Evolutionary conservation across 352 stramenopile species (phyloP).

Genomic region (Pythium biforme): DNA sequence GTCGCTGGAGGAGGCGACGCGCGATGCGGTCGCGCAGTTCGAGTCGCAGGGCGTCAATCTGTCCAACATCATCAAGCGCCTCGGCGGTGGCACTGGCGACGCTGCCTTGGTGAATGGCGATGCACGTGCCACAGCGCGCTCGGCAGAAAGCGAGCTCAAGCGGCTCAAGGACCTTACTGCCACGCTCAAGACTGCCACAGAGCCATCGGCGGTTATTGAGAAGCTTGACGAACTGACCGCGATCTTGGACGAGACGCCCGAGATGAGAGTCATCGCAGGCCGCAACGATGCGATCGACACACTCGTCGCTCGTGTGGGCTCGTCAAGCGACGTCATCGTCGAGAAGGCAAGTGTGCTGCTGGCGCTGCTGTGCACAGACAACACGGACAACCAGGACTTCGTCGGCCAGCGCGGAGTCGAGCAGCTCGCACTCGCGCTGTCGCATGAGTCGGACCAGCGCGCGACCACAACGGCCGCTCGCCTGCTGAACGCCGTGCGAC

Average conservation of each 20-base stretch:
- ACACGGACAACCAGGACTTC: constrained; percentile 66
- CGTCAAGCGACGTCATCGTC: constrained; percentile 4
- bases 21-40: constrained; percentile 84
- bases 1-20: constrained; percentile 66
- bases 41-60: constrained; percentile 85
- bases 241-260: constrained; percentile 43
- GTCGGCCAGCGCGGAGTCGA: constrained; percentile 39
- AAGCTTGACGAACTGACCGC: constrained; percentile 11
- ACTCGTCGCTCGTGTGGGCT: constrained; percentile 36
- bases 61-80: constrained; percentile 76
- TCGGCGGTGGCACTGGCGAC: not conserved
- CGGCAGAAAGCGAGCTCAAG: constrained; percentile 11
- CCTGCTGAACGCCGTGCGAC: constrained; percentile 40
- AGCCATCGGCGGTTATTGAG: not conserved
- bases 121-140: not conserved
- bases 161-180: constrained; percentile 39
- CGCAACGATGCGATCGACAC: constrained; percentile 55
- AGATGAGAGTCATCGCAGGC: constrained; percentile 60
- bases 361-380: constrained; percentile 40
- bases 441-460: constrained; percentile 20
- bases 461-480: constrained; percentile 14
- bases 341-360: constrained; percentile 29
- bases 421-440: constrained; percentile 30
- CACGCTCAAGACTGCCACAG: constrained; percentile 19
- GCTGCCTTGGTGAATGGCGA: not conserved